Percentiles rank a stretch among this genome's conserved stretches.
Conservation (phyloP, 2,329 filamentous ascomycete species). For the Aspergillus neotritici region DNA sequence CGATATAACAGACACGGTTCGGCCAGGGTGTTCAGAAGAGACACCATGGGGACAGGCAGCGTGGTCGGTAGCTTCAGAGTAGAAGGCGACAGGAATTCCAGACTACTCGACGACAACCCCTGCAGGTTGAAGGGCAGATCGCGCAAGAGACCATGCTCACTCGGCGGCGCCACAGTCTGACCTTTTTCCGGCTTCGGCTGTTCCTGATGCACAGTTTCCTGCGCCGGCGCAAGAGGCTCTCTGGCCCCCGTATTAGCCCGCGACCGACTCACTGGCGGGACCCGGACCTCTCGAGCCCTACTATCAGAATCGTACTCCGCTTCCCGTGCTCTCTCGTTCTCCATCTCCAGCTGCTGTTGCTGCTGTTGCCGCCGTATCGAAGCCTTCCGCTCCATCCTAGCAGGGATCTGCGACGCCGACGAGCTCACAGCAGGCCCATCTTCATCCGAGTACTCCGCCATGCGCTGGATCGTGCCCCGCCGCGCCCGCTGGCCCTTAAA, state of each 20-base stretch:
- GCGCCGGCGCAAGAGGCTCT: conserved; percentile 16
- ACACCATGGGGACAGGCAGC: conserved; percentile 77
- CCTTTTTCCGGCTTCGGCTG: conserved; percentile 15
- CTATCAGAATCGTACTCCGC: conserved; percentile 15
- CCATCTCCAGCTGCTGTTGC: conserved; percentile 14
- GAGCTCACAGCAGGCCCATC: conserved; percentile 38
- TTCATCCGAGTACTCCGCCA: conserved; percentile 26
- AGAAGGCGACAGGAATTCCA: conserved; percentile 66
- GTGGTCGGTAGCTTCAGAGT: conserved; percentile 70
- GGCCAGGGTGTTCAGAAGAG: conserved; percentile 79
- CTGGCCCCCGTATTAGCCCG: conserved; percentile 16
- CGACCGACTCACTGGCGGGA: conserved; percentile 3
- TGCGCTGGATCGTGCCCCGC: conserved; percentile 17
- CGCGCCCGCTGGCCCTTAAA: conserved; percentile 22
- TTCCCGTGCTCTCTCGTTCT: conserved; percentile 18
- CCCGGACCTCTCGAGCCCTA: conserved; percentile 12
- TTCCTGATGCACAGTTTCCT: conserved; percentile 9
- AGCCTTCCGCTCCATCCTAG: conserved; percentile 21
- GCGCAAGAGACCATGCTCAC: conserved; percentile 62
- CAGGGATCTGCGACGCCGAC: conserved; percentile 35
- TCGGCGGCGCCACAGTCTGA: conserved; percentile 53
- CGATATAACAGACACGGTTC: conserved; percentile 92
- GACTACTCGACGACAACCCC: conserved; percentile 78
- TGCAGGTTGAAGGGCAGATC: conserved; percentile 92
- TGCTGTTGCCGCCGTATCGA: conserved; percentile 19